Evolutionary conservation across 768 basidiomycete species (phyloP), one percentile per base, ranked within the genome.

Genomic region (Leucocoprinus leucothites): DNA sequence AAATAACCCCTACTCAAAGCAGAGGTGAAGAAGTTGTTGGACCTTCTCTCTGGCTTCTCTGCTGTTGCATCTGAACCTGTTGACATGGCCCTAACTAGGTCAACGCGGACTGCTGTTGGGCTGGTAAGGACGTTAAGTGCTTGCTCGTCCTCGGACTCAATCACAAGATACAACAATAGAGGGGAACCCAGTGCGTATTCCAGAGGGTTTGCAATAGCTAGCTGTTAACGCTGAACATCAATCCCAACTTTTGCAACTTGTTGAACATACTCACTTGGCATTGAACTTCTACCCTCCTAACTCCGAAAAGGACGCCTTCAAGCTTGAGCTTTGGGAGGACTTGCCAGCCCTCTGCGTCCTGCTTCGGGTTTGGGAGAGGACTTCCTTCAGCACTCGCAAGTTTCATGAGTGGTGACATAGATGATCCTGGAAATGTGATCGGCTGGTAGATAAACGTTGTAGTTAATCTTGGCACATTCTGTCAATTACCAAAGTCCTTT

Each of bases 131-230:
- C 61, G 57, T 84, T 81, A 9, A 85, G 71, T 0, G 77, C 79
- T 18, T 79, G 77, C 9, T 69, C 60, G 62, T 84, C 78, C 1
- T 64, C 57, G 22, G 78, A 70, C 21, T 61, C 69, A 28, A 85
- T 59, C 2, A 77, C 79, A n/a, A 84, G 55, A 40, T 68, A 64
- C 7, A 86, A 64, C 8, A 82, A 82, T 3, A 85, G 72, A 0
- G 76, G 73, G 7, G 78, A 76, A 6, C 79, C 80, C n/a, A 76
- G 63, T 11, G 80, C 73, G 63, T 75, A 84, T 3, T 69, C 73
- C 11, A 82, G 68, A 11, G 82, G 82, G 36, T 66, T 77, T 16
- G 79, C 80, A 26, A 83, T 63, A 3, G 81, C 75, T 9, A 81
- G 63, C 81, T 83, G 57, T 31, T n/a, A 31, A 44, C 14, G 3